These are phyloP conservation scores for Arthromyces matolae DNA, from an alignment of 768 basidiomycete species.

Conservation along the genomic window DNA sequence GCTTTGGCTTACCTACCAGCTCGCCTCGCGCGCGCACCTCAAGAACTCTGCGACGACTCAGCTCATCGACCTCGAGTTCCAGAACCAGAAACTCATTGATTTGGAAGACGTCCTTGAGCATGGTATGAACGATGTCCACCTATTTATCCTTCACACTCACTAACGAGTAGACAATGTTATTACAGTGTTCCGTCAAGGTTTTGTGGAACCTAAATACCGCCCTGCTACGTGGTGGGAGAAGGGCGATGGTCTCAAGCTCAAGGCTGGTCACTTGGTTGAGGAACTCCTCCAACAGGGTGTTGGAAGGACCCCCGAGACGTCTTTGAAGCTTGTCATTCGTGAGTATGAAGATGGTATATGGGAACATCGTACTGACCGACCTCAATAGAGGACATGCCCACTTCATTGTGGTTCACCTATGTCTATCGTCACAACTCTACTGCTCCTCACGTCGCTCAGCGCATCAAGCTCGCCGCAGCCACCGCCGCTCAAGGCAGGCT, in stretches of 20 bases:
- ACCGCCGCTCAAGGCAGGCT: conserved; percentile 23
- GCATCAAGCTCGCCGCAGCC: conserved; percentile 36
- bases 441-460: conserved; percentile 36
- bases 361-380: neutral
- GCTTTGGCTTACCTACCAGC: conserved; percentile 48
- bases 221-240: conserved; percentile 44
- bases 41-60: conserved; percentile 36
- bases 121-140: conserved; percentile 25
- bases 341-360: conserved; percentile 9
- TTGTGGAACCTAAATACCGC: conserved; percentile 40
- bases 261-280: conserved; percentile 31
- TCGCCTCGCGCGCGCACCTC: conserved; percentile 39
- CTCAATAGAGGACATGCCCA: conserved; percentile 35
- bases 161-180: conserved; percentile 13
- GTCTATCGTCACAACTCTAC: conserved; percentile 31
- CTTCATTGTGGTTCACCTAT: conserved; percentile 43
- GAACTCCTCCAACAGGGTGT: conserved; percentile 33
- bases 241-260: conserved; percentile 33
- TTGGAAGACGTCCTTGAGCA: conserved; percentile 48
- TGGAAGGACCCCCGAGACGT: conserved; percentile 40
- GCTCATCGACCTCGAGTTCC: conserved; percentile 43
- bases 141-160: conserved; percentile 13
- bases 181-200: conserved; percentile 41
- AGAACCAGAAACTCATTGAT: conserved; percentile 36
- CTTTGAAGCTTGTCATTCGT: conserved; percentile 46